Evolutionary conservation across 176 grass and related monocot genomes (phyloP).

Genomic region (Dendrocalamus sinicus): DNA sequence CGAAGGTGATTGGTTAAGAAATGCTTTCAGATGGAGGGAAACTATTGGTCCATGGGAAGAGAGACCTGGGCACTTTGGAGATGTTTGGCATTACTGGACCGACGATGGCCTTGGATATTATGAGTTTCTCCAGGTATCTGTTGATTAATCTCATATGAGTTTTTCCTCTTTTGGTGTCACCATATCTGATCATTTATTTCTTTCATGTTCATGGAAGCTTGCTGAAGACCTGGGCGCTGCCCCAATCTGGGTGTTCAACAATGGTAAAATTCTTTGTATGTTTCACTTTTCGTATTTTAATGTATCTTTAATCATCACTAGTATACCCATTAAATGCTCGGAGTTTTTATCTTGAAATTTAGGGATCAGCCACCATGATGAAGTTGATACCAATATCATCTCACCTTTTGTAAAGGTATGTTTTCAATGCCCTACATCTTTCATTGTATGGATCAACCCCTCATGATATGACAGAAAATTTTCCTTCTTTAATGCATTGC

Average conservation of each 20-base stretch:
- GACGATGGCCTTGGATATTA: constrained; percentile 97
- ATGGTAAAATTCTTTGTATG: constrained; percentile 48
- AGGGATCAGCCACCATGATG: constrained; percentile 65
- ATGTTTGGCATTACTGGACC: constrained; percentile 99
- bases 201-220: constrained; percentile 58
- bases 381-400: constrained; percentile 51
- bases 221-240: constrained; percentile 71
- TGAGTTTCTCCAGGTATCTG: constrained; percentile 86
- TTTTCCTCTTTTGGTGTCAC: not conserved
- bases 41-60: constrained; percentile 88
- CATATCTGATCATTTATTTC: constrained; percentile 6
- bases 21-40: constrained; percentile 83
- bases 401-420: constrained; percentile 81
- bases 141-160: not conserved
- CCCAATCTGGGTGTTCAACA: constrained; percentile 94
- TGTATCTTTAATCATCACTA: too few species aligned
- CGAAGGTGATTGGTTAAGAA: constrained; percentile 79
- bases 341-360: too few species aligned
- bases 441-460: too few species aligned
- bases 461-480: too few species aligned
- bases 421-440: too few species aligned
- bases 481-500: too few species aligned
- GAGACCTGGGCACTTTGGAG: constrained; percentile 93
- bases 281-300: too few species aligned
- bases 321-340: too few species aligned